Evolutionary conservation across 345 rosid species (phyloP), one percentile per base, ranked within the genome.

Genomic region (Chamaenerion angustifolium): DNA sequence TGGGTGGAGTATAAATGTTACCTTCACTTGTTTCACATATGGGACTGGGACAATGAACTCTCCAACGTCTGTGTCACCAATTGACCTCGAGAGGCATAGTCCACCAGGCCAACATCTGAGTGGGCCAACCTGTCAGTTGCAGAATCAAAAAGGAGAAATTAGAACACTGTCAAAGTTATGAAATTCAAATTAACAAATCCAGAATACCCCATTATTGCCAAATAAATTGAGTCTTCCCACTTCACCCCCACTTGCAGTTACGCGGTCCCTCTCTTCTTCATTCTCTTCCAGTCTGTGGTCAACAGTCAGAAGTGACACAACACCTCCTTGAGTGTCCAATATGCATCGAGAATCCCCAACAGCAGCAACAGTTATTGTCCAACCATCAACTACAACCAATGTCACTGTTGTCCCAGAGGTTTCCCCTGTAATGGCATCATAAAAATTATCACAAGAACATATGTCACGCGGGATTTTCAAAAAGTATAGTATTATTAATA

Each of bases 71-170:
- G 94, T 82, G 68, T 92, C 96, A 35, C 99, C 99, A 57, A 92
- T 92, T 46, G 98, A 92, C 68, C 98, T 78, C 0, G 96, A 92
- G 63, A 92, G 96, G 67, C 98, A 92, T 56, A 92, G 66, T 48
- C 98, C 98, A 66, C 98, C 98, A 16, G 98, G 98, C 98, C 96
- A 92, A 67, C 98, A 92, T 35, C 98, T 93, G 21, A 92, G 82
- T 4, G 98, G 98, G n/a, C 98, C 98, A 52, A 92, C 96, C 98
- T 92, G 64, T 23, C 19, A 40, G 4, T 45, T 56, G 23, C 14
- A n/a, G 55, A 48, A 48, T 18, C 14, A 18, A 11, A 18, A 18
- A 21, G 31, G 6, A n/a, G 13, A 18, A 3, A 48, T 21, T 48
- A 45, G 16, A 8, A 45, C 16, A 2, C 49, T 6, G 21, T 46